Evolutionary conservation across 2,329 filamentous ascomycete genomes (phyloP).

Genomic region (Cladorrhinum sp.): DNA sequence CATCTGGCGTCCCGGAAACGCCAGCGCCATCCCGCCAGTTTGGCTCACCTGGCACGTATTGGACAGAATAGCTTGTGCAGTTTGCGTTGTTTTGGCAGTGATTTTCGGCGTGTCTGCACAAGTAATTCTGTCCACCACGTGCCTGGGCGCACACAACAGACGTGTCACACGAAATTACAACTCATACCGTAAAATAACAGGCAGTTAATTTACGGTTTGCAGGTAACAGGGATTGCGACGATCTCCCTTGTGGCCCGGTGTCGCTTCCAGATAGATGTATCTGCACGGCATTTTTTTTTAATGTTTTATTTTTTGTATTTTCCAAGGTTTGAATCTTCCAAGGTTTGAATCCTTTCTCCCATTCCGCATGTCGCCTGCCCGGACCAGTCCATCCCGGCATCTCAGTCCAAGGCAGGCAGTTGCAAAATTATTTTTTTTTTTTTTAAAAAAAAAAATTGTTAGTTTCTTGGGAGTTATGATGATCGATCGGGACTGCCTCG

Average conservation of each 20-base stretch:
- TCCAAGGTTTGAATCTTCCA: neutral
- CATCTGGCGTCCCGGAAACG: neutral
- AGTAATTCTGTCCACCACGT: no score
- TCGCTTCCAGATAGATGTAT: neutral
- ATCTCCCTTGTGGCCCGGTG: conserved; percentile 6
- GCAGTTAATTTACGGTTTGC: neutral
- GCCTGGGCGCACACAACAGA: neutral
- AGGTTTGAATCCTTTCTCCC: no score
- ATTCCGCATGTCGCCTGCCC: no score
- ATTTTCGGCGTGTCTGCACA: no score
- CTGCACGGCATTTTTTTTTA: neutral
- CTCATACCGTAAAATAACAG: neutral
- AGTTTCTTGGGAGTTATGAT: neutral
- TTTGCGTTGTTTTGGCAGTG: no score
- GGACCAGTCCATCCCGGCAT: no score
- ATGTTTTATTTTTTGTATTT: neutral
- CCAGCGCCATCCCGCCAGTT: conserved; percentile 2
- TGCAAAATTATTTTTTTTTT: no score
- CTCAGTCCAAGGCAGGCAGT: no score
- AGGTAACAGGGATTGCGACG: neutral
- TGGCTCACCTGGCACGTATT: conserved; percentile 2
- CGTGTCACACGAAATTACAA: neutral
- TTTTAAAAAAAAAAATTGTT: no score
- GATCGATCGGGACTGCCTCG: conserved; percentile 9
- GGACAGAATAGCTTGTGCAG: no score